Base-by-base conservation (phyloP, 257 asterid genomes). In the Przewalskia tangutica region DNA sequence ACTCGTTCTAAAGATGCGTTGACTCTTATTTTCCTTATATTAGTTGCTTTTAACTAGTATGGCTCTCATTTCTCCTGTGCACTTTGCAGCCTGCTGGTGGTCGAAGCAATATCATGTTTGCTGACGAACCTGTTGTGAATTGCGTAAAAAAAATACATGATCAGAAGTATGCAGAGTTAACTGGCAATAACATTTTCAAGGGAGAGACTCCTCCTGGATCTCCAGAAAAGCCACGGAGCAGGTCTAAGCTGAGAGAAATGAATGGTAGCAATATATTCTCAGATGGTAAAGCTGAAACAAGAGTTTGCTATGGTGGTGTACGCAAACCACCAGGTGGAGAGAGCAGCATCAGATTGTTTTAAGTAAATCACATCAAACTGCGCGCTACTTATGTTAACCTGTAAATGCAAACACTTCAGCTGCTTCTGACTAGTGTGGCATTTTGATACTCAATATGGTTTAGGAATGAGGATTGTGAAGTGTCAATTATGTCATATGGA, bases 241-340 rank as follows among this genome's bases (percentile, higher is more conserved):
- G 58, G 17, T 97, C 98, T 16, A 95, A 95, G 87, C 85, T 93
- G 89, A 92, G 83, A 86, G 98, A 95, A 85, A 93, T 95, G 91
- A 93, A 92, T 80, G 99, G 99, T 80, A 92, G 77, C 46, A 85
- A 91, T 64, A 95, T 93, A 75, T 95, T 95, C 83, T 87, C 97
- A 0, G 97, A 95, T 23, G 97, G 91, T n/a, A 90, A 92, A 85
- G 89, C 87, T 55, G 88, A 91, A 82, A 88, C 94, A 27, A 86
- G 97, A 80, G 97, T 91, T 77, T 88, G 89, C 89, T 89, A 90
- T 82, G 97, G 97, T 60, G 98, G 98, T 10, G 95, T 93, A 68
- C 95, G 97, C 62, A 82, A 95, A 84, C 98, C 98, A 12, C 98
- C 97, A 5, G 98, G 98, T 42, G 97, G 98, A 4, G 97, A 92